Percentiles rank a stretch among this genome's conserved stretches.
These are phyloP conservation scores for Wolfiporia cocos DNA, from an alignment of 1,284 basidiomycete genomes.

Conservation along the genomic window DNA sequence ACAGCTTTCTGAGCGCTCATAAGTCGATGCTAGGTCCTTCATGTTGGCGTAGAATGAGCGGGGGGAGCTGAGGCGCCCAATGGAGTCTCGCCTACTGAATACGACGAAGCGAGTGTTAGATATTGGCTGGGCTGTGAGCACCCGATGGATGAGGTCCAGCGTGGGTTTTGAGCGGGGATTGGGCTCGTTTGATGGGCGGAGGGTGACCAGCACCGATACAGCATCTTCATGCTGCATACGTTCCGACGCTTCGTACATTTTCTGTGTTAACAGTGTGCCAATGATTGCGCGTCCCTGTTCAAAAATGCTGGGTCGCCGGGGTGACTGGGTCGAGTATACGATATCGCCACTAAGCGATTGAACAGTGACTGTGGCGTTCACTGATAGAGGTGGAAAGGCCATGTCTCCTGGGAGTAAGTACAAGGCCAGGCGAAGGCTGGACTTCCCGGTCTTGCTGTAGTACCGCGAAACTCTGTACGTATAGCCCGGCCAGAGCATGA, in stretches of 20 bases:
- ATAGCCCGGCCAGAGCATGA: constrained; percentile 6
- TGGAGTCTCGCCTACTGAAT: constrained; percentile 5
- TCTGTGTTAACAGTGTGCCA: constrained; percentile 4
- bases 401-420: constrained; percentile 2
- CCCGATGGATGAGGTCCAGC: constrained; percentile 7
- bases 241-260: constrained; percentile 2
- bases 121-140: constrained; percentile 3
- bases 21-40: constrained; percentile 6
- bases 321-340: constrained; percentile 3
- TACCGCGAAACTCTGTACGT: constrained; percentile 4
- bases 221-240: constrained; percentile 5
- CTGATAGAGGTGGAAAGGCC: neutral
- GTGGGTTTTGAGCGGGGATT: constrained; percentile 4
- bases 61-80: constrained; percentile 4
- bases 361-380: constrained; percentile 1
- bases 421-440: constrained; percentile 3
- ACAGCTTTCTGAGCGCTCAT: constrained; percentile 4
- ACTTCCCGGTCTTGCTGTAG: neutral
- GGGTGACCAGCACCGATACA: constrained; percentile 2
- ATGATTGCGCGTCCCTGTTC: neutral
- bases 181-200: constrained; percentile 2
- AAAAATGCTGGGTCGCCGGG: neutral
- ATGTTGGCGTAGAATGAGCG: constrained; percentile 6
- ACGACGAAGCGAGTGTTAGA: constrained; percentile 5
- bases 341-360: constrained; percentile 2